A percentile compares a stretch with the other conserved stretches of the same genome.
Conservation (phyloP, 257 asterid species). For the Cinchona pubescens region DNA sequence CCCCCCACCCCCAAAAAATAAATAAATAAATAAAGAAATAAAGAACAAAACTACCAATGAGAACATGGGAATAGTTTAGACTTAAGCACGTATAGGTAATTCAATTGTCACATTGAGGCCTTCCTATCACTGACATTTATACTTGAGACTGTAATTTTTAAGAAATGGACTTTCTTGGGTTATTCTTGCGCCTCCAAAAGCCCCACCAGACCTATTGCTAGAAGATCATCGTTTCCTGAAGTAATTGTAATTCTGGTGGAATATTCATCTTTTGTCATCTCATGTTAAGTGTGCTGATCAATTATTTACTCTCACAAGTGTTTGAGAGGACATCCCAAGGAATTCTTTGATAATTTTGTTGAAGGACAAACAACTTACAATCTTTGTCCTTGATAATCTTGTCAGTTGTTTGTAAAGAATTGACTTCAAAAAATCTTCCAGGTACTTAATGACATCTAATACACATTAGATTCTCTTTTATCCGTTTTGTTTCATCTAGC, state of each 20-base stretch:
- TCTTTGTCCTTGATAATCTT: not conserved
- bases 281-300: not conserved
- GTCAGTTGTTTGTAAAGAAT: not conserved
- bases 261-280: not conserved
- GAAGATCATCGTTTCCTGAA: not conserved
- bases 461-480: no score
- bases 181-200: not conserved
- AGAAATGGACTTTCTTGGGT: not conserved
- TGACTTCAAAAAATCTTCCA: not conserved
- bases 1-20: no score
- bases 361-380: not conserved
- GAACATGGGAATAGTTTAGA: not conserved
- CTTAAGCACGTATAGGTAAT: constrained; percentile 1
- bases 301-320: not conserved
- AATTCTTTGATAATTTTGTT: not conserved
- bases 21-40: not conserved
- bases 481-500: no score
- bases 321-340: not conserved
- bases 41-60: no score
- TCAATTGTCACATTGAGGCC: constrained; percentile 14
- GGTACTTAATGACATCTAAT: no score
- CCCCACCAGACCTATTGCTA: not conserved
- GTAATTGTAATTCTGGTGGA: not conserved
- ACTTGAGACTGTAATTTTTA: not conserved
- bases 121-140: constrained; percentile 12